Conservation (phyloP, 768 basidiomycete species). For the Lactarius sp. region DNA sequence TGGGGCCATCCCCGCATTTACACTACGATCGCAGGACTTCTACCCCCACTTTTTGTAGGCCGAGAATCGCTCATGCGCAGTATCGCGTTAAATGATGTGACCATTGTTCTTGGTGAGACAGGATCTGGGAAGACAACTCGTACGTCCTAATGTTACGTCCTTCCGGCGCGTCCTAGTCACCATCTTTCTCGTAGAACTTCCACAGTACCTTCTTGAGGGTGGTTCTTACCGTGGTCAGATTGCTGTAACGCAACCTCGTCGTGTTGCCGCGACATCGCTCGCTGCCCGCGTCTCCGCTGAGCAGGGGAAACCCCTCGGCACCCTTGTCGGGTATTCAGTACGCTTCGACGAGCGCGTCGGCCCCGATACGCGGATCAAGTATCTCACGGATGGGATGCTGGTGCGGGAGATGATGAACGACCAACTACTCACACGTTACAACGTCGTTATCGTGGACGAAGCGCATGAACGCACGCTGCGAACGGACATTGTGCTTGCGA, state of each 20-base stretch:
- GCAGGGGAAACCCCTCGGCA: slow-evolving; percentile 65
- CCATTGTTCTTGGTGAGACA: slow-evolving; percentile 91
- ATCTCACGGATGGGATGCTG: slow-evolving; percentile 97
- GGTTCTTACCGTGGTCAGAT: slow-evolving; percentile 72
- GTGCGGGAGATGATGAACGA: slow-evolving; percentile 87
- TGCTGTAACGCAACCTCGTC: slow-evolving; percentile 90
- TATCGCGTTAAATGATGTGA: slow-evolving; percentile 74
- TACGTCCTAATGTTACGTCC: slow-evolving; percentile 40
- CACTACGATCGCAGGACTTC: background rate
- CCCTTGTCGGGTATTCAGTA: slow-evolving; percentile 87
- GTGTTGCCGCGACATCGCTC: slow-evolving; percentile 94
- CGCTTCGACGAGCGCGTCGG: slow-evolving; percentile 86
- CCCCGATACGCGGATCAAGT: slow-evolving; percentile 82
- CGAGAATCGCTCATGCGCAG: slow-evolving; percentile 69
- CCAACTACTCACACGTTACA: slow-evolving; percentile 70
- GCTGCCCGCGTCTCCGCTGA: slow-evolving; percentile 87
- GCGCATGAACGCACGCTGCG: slow-evolving; percentile 94
- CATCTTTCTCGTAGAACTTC: slow-evolving; percentile 63
- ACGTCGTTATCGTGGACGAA: slow-evolving; percentile 89
- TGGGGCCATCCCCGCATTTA: slow-evolving; percentile 30
- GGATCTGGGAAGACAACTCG: slow-evolving; percentile 99
- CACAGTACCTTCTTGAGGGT: slow-evolving; percentile 89
- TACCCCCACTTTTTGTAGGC: slow-evolving; percentile 34
- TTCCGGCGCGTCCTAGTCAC: slow-evolving; percentile 1
- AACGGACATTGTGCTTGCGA: slow-evolving; percentile 91